phyloP scores from a whole-genome alignment of 2,329 filamentous ascomycete genomes.

The Gyromitra esculenta region DNA sequence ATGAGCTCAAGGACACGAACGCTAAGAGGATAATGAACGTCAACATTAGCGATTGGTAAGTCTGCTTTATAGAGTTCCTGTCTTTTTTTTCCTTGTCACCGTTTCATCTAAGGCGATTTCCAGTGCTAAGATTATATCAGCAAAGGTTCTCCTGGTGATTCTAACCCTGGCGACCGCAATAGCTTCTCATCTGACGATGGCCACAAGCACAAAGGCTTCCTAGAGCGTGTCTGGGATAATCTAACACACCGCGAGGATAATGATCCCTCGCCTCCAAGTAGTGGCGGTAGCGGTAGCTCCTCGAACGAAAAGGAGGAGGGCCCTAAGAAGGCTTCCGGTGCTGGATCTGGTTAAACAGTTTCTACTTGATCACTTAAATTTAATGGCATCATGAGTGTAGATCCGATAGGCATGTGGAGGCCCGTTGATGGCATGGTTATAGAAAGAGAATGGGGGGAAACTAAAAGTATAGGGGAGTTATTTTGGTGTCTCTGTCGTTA shows the following conservation, averaged over 20 bases:
- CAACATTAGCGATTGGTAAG: conserved; percentile 21
- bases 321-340: conserved; percentile 39
- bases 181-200: not conserved
- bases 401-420: not conserved
- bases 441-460: not conserved
- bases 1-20: conserved; percentile 92
- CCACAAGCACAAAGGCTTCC: conserved; percentile 24
- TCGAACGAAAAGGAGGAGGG: conserved; percentile 15
- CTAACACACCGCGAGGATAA: conserved; percentile 44
- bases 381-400: not conserved
- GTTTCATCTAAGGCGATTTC: not conserved
- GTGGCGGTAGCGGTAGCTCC: not conserved
- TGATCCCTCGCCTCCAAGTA: conserved; percentile 13
- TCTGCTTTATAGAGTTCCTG: not conserved
- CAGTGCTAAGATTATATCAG: conserved; percentile 19
- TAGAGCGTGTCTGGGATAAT: conserved; percentile 51
- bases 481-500: not conserved
- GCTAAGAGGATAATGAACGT: conserved; percentile 94
- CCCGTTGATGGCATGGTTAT: not conserved
- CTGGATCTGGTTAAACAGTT: conserved; percentile 32
- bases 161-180: not conserved
- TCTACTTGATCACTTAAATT: not conserved
- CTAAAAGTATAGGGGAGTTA: not conserved
- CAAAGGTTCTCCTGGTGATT: not conserved
- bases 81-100: not conserved